phyloP scores from a whole-genome alignment of 2,329 filamentous ascomycete genomes.

The Botryotinia narcissicola region DNA sequence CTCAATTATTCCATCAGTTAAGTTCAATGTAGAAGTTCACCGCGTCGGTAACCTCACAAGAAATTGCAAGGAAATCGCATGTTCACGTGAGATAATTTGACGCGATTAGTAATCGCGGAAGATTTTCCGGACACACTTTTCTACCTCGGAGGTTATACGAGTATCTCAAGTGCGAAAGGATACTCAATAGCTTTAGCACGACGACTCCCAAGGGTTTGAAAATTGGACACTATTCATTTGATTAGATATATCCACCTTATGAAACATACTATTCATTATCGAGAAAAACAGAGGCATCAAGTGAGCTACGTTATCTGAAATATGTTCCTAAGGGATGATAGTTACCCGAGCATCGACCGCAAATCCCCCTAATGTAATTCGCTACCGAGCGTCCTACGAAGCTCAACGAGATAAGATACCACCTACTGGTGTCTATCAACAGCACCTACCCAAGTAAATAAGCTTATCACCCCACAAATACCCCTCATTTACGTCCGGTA shows the following conservation, averaged over 20 bases:
- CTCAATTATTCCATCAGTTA: background rate
- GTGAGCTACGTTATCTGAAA: background rate
- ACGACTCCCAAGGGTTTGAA: background rate
- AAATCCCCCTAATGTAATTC: background rate
- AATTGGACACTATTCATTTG: background rate
- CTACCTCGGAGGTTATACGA: background rate
- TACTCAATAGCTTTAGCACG: background rate
- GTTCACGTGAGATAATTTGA: background rate
- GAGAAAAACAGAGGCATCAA: background rate
- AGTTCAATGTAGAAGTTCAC: background rate
- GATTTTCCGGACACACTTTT: background rate
- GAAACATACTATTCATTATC: background rate
- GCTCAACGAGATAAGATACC: background rate
- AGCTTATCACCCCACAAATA: background rate
- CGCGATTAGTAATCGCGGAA: background rate
- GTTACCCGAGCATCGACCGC: background rate
- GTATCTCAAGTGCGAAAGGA: background rate
- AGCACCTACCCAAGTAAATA: background rate
- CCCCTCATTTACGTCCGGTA: background rate
- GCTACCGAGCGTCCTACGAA: background rate
- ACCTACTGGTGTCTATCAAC: background rate
- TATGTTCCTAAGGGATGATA: background rate
- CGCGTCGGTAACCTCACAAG: background rate
- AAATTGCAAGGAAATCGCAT: background rate
- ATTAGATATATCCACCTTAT: background rate